A percentile compares a stretch with the other conserved stretches of the same genome.
These are phyloP conservation scores for Agapanthus africanus DNA, from an alignment of 106 monocot species.

Conservation along the genomic window DNA sequence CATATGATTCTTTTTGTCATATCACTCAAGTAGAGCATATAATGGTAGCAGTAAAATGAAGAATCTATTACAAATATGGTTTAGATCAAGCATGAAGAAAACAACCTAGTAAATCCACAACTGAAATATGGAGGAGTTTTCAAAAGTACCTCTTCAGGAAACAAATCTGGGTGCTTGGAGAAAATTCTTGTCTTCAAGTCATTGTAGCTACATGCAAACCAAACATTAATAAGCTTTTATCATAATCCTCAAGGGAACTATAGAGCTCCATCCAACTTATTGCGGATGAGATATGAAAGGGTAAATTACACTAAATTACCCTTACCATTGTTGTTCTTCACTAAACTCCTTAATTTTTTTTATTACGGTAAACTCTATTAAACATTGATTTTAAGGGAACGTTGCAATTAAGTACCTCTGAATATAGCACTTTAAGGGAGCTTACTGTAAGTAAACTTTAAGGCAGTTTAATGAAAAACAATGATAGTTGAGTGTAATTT, in stretches of 20 bases:
- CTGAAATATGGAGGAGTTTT: background rate
- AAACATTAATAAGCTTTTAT: background rate
- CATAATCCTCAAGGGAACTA: background rate
- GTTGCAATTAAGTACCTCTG: too few species aligned
- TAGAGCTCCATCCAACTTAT: background rate
- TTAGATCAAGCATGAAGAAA: background rate
- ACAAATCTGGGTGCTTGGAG: constrained; percentile 70
- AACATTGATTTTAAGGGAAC: too few species aligned
- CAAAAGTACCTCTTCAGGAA: constrained; percentile 80
- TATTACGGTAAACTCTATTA: too few species aligned
- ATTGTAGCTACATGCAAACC: constrained; percentile 54
- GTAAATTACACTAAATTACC: too few species aligned
- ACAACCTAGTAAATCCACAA: background rate
- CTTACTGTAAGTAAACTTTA: too few species aligned
- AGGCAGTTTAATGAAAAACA: too few species aligned
- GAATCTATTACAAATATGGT: background rate
- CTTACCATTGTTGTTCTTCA: too few species aligned
- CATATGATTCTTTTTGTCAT: background rate
- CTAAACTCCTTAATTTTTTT: too few species aligned
- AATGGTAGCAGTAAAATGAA: background rate
- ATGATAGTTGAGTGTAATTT: too few species aligned
- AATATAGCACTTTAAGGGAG: too few species aligned
- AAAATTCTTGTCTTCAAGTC: constrained; percentile 79
- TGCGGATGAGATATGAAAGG: background rate
- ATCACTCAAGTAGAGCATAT: background rate